Base-by-base conservation (phyloP, 2,329 filamentous ascomycete genomes). In the Fusarium circinatum region DNA sequence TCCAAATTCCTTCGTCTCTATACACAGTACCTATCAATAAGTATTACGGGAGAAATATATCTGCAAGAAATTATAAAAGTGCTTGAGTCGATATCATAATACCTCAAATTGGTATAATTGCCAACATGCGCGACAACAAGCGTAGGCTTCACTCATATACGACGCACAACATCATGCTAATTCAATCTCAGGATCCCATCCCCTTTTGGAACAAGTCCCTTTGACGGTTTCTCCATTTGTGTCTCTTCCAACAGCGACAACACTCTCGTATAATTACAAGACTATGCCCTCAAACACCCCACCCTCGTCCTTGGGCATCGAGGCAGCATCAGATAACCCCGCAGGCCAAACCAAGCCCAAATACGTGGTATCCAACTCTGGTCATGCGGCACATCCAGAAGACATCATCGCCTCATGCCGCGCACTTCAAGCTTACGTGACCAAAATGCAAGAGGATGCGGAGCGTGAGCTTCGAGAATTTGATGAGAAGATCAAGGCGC, bases 221-320 rank as follows among this genome's bases (percentile, higher is more conserved):
- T 86, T 99, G 62, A 97, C 95, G 56, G 95, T 98, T 49, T 98
- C 96, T 7, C 96, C 96, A 32, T 98, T 98, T 85, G 90, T 98
- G 78, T 93, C 92, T 68, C 92, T 99, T 38, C 96, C 96, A 17
- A 92, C 94, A 36, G 93, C 96, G 32, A 93, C 95, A 26, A 98
- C 95, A 1, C 90, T 99, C 13, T 96, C 96, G 30, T 98, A 98
- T 86, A 97, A 94, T 76, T 98, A 98, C 88, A 96, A 95, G 81
- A 89, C 91, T 17, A 92, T 98, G 80, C 94, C 96, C 1, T 96
- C 94, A 2, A 93, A 94, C 5, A 89, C 98, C 0, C 96, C 96
- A 5, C 78, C 82, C 7, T 82, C 83, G 4, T 75, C 78, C 32
- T 70, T 83, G 28, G 81, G 81, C 62, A 79, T 84, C 32, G 77